Evolutionary conservation across 306 rosid species (phyloP), one percentile per base, ranked within the genome.

Genomic region (Senna siamea): DNA sequence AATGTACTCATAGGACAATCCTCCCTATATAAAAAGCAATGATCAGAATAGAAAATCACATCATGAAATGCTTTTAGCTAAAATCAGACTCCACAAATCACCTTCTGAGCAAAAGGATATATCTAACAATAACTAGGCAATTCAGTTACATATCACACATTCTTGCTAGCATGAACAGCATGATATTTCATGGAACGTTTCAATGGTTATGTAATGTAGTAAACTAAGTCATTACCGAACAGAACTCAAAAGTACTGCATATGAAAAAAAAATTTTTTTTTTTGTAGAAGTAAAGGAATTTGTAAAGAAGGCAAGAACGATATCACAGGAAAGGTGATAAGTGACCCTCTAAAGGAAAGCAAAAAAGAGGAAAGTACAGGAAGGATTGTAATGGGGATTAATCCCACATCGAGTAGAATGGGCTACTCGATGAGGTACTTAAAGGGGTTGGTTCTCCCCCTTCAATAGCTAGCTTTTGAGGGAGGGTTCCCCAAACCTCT

Each of bases 1-100:
- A 92, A 95, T 76, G 99, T 90, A 78, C 78, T 83, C 62, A 78
- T 83, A 9, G 93, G 96, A 84, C 81, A 88, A 78, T 92, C 98
- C 82, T 90, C 98, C 99, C 99, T 95, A 90, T 73, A 81, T 56
- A 80, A 66, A 80, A 44, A 37, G 52, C 60, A 52, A 66, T n/a
- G 50, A 22, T 65, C 54, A 78, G 77, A 78, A 67, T 38, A 76
- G 20, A 12, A 53, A 71, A 73, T 44, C 20, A 51, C 35, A 74
- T 40, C 51, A 80, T 8, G 62, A 73, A 63, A 84, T 18, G 37
- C 53, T 44, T 56, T 73, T 9, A 20, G 66, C 75, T 18, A 43
- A 32, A 50, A 8, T 20, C n/a, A 34, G 66, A 50, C 59, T 44
- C 32, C n/a, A 44, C 26, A 65, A 35, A 28, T 58, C 5, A 28